Evolutionary conservation across 177 flowering plant species (phyloP).

Genomic region (Vitis hybrid): DNA sequence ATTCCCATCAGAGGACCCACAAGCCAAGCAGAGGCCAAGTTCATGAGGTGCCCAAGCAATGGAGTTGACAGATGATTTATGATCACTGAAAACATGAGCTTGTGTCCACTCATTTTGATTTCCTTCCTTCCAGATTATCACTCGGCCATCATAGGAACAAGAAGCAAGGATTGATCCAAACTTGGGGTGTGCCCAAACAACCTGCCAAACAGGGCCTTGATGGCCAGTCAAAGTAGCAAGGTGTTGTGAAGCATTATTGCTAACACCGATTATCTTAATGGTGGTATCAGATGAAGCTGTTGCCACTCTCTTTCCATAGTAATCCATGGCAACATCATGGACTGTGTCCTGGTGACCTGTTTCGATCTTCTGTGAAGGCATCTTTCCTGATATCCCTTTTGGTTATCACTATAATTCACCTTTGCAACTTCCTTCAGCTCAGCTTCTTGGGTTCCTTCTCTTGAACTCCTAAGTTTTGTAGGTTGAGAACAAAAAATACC

Average conservation of each 20-base stretch:
- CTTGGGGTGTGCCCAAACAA: slow-evolving; percentile 63
- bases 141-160: slow-evolving; percentile 59
- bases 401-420: not conserved
- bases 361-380: slow-evolving; percentile 67
- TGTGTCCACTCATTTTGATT: slow-evolving; percentile 51
- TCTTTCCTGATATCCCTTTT: slow-evolving; percentile 15
- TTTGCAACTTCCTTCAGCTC: too few species aligned
- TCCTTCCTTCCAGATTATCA: slow-evolving; percentile 57
- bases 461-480: too few species aligned
- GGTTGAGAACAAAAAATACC: too few species aligned
- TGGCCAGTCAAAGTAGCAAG: slow-evolving; percentile 64
- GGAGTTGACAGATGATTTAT: slow-evolving; percentile 53
- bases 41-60: slow-evolving; percentile 66
- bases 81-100: slow-evolving; percentile 49
- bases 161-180: slow-evolving; percentile 58
- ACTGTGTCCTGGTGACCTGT: slow-evolving; percentile 60
- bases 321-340: slow-evolving; percentile 68
- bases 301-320: slow-evolving; percentile 64
- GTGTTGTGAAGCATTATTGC: slow-evolving; percentile 40
- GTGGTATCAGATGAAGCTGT: slow-evolving; percentile 66
- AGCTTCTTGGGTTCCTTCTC: too few species aligned
- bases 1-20: slow-evolving; percentile 61
- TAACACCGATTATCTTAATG: slow-evolving; percentile 53
- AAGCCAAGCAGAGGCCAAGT: slow-evolving; percentile 53
- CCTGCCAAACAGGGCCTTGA: slow-evolving; percentile 70